These are phyloP conservation scores for Trichocladium uniseriatum DNA, from an alignment of 495 filamentous ascomycete genomes.

Conservation along the genomic window DNA sequence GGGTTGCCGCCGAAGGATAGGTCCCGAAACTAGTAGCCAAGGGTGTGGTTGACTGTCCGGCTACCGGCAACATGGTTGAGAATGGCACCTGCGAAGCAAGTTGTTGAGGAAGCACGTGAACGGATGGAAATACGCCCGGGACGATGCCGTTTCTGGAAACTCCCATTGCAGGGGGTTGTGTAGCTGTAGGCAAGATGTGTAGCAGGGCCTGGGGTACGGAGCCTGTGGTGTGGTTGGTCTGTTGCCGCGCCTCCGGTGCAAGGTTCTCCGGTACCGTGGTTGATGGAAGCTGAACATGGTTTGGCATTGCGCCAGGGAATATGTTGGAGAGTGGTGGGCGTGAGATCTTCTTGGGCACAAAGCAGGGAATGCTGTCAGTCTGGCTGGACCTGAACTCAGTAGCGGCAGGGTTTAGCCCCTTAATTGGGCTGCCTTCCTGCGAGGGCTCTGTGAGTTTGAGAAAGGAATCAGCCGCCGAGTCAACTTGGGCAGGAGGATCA, in stretches of 20 bases:
- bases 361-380: background rate
- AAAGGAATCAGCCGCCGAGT: background rate
- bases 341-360: constrained; percentile 16
- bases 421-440: background rate
- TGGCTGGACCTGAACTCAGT: constrained; percentile 21
- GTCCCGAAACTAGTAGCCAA: background rate
- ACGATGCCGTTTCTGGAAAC: background rate
- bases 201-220: background rate
- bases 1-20: background rate
- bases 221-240: background rate
- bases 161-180: background rate
- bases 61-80: background rate
- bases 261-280: background rate
- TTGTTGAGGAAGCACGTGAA: background rate
- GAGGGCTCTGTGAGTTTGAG: background rate
- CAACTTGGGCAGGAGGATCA: background rate
- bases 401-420: constrained; percentile 23
- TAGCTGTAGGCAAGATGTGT: background rate
- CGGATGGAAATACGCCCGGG: background rate
- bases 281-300: background rate
- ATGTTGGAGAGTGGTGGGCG: constrained; percentile 19
- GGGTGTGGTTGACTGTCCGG: background rate
- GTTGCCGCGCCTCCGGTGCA: background rate
- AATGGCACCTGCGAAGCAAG: background rate
- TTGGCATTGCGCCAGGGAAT: constrained; percentile 9